Percentiles rank a stretch among this genome's conserved stretches.
phyloP scores from a whole-genome alignment of 108 stramenopile genomes.

The Cyclotella cryptica region DNA sequence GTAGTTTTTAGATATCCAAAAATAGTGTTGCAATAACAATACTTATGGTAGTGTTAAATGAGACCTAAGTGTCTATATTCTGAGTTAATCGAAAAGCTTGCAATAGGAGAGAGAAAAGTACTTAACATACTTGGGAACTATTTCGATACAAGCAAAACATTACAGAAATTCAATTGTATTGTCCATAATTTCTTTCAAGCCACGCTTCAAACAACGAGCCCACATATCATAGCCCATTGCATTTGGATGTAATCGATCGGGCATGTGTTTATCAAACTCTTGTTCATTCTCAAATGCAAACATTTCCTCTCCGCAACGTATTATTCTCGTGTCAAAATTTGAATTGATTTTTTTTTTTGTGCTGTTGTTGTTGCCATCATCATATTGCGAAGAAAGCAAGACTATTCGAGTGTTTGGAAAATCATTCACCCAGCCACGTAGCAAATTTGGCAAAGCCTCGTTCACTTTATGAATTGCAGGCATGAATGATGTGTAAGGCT shows the following conservation, averaged over 20 bases:
- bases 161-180: background rate
- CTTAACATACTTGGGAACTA: too few relatives aligned
- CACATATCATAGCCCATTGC: conserved; percentile 43
- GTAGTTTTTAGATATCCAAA: too few relatives aligned
- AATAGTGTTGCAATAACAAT: background rate
- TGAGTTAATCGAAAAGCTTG: too few relatives aligned
- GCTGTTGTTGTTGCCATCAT: background rate
- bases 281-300: conserved; percentile 32
- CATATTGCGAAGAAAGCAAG: conserved; percentile 29
- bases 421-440: conserved; percentile 45
- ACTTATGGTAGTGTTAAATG: background rate
- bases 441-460: conserved; percentile 27
- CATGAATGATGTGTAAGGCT: conserved; percentile 46
- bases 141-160: background rate
- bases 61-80: too few relatives aligned
- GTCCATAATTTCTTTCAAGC: conserved; percentile 35
- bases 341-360: background rate
- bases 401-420: conserved; percentile 37
- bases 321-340: background rate
- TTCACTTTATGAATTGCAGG: conserved; percentile 56
- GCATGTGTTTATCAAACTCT: conserved; percentile 47
- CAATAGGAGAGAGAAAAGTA: too few relatives aligned
- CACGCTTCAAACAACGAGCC: conserved; percentile 43
- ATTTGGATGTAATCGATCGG: conserved; percentile 62
- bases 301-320: conserved; percentile 36